Evolutionary conservation across 768 basidiomycete genomes (phyloP).

Genomic region (Suillus ampliporus): DNA sequence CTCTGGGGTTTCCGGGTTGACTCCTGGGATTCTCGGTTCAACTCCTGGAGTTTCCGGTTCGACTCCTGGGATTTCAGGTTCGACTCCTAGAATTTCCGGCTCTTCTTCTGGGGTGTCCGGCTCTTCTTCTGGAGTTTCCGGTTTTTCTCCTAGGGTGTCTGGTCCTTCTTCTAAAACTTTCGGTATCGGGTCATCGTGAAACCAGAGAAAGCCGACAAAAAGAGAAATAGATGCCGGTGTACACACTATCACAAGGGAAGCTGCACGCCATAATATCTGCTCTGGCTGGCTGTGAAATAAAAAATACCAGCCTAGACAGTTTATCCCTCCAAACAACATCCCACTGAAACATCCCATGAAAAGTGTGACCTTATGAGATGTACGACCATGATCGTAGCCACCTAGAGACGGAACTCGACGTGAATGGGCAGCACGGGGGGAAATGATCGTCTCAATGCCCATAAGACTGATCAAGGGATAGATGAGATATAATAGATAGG

Average conservation of each 20-base stretch:
- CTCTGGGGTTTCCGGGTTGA: no score
- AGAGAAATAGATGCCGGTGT: neutral
- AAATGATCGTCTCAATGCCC: neutral
- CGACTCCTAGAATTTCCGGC: no score
- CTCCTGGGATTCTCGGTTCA: no score
- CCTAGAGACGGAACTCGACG: constrained; percentile 3
- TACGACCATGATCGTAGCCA: neutral
- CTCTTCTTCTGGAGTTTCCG: no score
- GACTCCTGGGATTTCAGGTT: no score
- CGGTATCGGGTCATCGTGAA: no score
- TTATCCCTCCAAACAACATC: constrained; percentile 32
- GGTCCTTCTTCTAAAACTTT: no score
- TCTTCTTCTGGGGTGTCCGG: no score
- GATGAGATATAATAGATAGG: neutral
- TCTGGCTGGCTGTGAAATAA: constrained; percentile 23
- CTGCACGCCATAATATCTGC: constrained; percentile 27
- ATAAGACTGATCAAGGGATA: neutral
- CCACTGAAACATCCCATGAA: constrained; percentile 11
- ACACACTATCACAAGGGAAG: constrained; percentile 21
- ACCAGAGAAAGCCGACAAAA: no score
- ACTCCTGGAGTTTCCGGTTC: no score
- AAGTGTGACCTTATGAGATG: neutral
- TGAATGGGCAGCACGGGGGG: neutral
- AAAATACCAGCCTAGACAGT: constrained; percentile 30
- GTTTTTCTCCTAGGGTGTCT: no score